Evolutionary conservation across 2,329 filamentous ascomycete genomes (phyloP), one percentile per base, ranked within the genome.

Genomic region (Fusarium staphyleae): DNA sequence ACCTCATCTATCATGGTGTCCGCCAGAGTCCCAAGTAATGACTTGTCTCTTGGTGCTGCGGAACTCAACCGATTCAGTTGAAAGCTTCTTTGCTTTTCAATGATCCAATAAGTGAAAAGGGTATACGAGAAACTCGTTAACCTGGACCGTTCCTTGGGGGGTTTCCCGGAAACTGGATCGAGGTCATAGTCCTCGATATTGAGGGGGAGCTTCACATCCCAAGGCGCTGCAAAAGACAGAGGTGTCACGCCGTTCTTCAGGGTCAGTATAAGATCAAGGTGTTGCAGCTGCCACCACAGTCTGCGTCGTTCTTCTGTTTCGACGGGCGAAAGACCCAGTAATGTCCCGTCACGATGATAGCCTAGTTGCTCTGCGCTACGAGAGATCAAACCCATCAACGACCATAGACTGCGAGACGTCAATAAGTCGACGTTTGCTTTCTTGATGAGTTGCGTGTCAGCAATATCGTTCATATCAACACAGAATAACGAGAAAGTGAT

Each of bases 281-380:
- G 45, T 10, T 51, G 56, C 0, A 59, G 29, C 6, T 59, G 50
- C 56, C 56, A 59, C 56, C 55, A 59, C 0, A 59, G 3, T 26
- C 55, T 41, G 11, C 56, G 36, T 1, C 50, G 50, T 1, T 59
- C 50, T n/a, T 59, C 56, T 16, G 56, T 59, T 36, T 59, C 44
- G 11, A 46, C 28, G 0, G 50, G 36, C 0, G 44, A 40, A 0
- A 59, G 55, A 0, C 55, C 45, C 5, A 59, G 18, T 9, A 46
- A 32, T 6, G 44, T 47, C 1, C 56, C 56, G 8, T 59, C 56
- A 3, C 55, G 56, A 1, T 59, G 56, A 14, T 53, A 22, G 3
- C 56, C 56, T 1, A 59, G 33, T 24, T 59, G 55, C 2, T 59
- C 56, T 10, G 44, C 55, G 3, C 18, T 47, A 13, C 56, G 40